Evolutionary conservation across 768 basidiomycete genomes (phyloP), one percentile per base, ranked within the genome.

Genomic region (Russula sp.): DNA sequence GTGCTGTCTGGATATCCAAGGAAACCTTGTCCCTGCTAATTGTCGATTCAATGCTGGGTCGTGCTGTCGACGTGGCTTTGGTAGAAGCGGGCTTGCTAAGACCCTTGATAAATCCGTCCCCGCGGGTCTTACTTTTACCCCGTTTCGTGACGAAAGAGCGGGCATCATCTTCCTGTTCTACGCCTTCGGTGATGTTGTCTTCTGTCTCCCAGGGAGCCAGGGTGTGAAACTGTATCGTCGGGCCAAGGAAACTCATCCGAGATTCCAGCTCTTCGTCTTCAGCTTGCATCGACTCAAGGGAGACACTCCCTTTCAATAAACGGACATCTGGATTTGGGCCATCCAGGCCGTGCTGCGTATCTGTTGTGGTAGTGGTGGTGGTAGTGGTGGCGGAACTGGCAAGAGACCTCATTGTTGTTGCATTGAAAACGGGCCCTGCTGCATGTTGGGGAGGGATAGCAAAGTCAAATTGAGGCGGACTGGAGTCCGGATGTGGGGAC

Each of bases 161-260:
- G 61, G 72, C 64, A 52, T 71, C 73, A 26, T 77, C 76, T 46
- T 81, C 79, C 5, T 75, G 69, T 48, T 84, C 84, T 30, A 79
- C 78, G 36, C 79, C 83, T 70, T 80, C 81, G 34, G 78, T 73
- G 3, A 80, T 62, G 4, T 74, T 44, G 16, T 80, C 83, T 55
- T 84, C 87, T 42, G 80, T 75, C 75, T 92, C 90, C 90, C 90
- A 93, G 46, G 90, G 90, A 20, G 90, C 87, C 28, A 82, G 86
- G 66, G 88, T 89, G 74, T 90, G 88, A 71, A 90, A 84, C 57
- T 86, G 84, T 81, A 92, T 89, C 74, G 84, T 90, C 34, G 90
- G 90, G n/a, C 91, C 91, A 38, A 88, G 83, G 54, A 86, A 76
- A 70, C 88, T 90, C 74, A 91, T 83, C 59, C 86, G 80, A 63